Conservation (phyloP, 352 stramenopile genomes). For the Peronospora destructor region DNA sequence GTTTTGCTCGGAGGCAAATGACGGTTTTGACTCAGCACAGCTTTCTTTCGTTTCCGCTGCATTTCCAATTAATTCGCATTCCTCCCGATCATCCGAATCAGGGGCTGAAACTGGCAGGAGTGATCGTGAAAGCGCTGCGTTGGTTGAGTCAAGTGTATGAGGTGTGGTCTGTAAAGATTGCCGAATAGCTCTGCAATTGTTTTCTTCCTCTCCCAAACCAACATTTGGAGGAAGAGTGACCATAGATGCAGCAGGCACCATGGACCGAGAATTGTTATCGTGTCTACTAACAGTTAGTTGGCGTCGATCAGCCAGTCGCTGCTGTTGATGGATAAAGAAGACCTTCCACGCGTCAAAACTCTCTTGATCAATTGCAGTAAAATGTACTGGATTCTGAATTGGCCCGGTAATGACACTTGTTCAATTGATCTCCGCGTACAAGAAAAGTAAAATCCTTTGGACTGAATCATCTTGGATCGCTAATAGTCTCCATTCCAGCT, state of each 20-base stretch:
- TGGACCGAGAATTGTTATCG: conserved; percentile 3
- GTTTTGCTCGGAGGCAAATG: conserved; percentile 8
- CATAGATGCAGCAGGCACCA: conserved; percentile 1
- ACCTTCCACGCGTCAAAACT: conserved; percentile 47
- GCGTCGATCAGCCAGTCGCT: conserved; percentile 18
- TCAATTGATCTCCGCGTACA: conserved; percentile 32
- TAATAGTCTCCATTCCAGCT: conserved; percentile 33
- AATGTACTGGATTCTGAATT: conserved; percentile 41
- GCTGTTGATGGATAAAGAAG: conserved; percentile 56
- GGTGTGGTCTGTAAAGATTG: conserved; percentile 3
- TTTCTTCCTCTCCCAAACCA: conserved; percentile 38
- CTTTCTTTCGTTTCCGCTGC: conserved; percentile 4
- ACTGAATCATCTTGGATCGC: conserved; percentile 68
- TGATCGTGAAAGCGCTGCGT: conserved; percentile 11
- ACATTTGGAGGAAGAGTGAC: conserved; percentile 9
- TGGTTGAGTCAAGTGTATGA: conserved; percentile 2
- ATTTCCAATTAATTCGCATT: conserved; percentile 6
- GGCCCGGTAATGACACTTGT: conserved; percentile 32
- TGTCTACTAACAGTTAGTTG: not conserved
- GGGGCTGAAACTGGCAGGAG: conserved; percentile 34
- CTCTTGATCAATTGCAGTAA: conserved; percentile 43
- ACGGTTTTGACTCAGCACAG: conserved; percentile 1
- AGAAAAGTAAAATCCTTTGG: conserved; percentile 56
- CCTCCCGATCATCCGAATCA: conserved; percentile 36
- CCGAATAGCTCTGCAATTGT: conserved; percentile 46